Evolutionary conservation across 208 protist genomes (phyloP).

Genomic region (Wallacemonas rigidus): DNA sequence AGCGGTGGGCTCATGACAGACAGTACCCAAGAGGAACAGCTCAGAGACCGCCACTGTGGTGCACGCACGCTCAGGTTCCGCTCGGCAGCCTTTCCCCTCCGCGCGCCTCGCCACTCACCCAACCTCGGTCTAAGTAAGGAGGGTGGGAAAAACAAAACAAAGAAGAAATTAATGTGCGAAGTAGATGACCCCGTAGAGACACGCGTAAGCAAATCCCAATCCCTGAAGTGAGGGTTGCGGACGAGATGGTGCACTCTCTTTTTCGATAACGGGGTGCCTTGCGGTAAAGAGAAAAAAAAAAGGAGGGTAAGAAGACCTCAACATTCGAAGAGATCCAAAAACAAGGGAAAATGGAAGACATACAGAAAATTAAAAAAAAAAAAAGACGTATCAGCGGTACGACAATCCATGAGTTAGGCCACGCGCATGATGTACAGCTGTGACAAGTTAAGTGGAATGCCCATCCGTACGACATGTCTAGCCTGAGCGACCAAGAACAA

Average conservation of each 20-base stretch:
- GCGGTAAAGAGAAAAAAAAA: slow-evolving; percentile 11
- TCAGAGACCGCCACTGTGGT: no score
- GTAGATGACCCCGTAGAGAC: neutral
- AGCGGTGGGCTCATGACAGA: no score
- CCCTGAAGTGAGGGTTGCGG: neutral
- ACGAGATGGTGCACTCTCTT: neutral
- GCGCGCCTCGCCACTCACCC: neutral
- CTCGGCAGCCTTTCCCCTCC: neutral
- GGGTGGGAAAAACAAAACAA: slow-evolving; percentile 12
- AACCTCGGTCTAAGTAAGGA: neutral
- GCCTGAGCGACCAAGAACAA: no score
- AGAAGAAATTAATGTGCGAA: neutral
- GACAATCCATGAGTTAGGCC: neutral
- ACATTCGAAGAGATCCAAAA: slow-evolving; percentile 10
- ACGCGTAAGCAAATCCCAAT: neutral
- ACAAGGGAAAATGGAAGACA: slow-evolving; percentile 17
- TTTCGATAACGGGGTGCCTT: neutral
- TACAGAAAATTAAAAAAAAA: slow-evolving; percentile 14
- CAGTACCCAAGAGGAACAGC: no score
- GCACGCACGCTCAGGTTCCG: no score
- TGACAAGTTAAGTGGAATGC: slow-evolving; percentile 11
- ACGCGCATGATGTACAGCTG: slow-evolving; percentile 15
- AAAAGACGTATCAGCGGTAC: neutral
- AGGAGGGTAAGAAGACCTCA: neutral
- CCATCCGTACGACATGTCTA: no score